A percentile compares a stretch with the other conserved stretches of the same genome.
Evolutionary conservation across 179 eudicot species (phyloP).

Genomic region (Amaranthus tricolor): DNA sequence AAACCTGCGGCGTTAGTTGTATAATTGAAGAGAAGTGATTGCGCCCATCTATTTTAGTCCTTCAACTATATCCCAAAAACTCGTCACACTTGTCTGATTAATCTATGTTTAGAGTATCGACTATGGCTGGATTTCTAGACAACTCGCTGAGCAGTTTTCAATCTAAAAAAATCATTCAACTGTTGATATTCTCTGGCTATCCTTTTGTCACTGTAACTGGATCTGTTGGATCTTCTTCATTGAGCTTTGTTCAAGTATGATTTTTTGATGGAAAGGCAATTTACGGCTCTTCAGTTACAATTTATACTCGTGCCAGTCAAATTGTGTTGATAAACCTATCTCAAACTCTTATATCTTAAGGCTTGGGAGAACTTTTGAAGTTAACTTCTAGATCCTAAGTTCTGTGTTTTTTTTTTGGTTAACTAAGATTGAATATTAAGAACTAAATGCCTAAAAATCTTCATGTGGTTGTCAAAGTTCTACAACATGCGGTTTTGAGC

Average conservation of each 20-base stretch:
- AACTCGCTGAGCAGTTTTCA: not conserved
- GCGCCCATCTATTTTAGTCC: not conserved
- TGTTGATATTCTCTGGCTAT: not conserved
- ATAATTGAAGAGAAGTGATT: not conserved
- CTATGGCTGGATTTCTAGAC: not conserved
- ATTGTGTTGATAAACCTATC: not conserved
- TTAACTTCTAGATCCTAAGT: not conserved
- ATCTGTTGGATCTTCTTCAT: not conserved
- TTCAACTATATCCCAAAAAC: not conserved
- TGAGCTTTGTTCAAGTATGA: not conserved
- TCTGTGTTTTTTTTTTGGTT: not conserved
- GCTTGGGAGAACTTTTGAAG: not conserved
- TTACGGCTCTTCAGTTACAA: not conserved
- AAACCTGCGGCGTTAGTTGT: not conserved
- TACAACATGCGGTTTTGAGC: not conserved
- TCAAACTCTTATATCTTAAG: not conserved
- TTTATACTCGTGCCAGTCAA: not conserved
- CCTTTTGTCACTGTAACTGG: not conserved
- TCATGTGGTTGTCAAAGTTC: not conserved
- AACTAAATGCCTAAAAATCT: not conserved
- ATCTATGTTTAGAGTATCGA: not conserved
- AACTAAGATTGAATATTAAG: not conserved
- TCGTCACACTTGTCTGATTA: not conserved
- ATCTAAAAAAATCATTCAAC: not conserved
- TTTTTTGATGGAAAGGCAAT: not conserved